Evolutionary conservation across 2,329 filamentous ascomycete genomes (phyloP).

Genomic region (Thielaviopsis ethacetica): DNA sequence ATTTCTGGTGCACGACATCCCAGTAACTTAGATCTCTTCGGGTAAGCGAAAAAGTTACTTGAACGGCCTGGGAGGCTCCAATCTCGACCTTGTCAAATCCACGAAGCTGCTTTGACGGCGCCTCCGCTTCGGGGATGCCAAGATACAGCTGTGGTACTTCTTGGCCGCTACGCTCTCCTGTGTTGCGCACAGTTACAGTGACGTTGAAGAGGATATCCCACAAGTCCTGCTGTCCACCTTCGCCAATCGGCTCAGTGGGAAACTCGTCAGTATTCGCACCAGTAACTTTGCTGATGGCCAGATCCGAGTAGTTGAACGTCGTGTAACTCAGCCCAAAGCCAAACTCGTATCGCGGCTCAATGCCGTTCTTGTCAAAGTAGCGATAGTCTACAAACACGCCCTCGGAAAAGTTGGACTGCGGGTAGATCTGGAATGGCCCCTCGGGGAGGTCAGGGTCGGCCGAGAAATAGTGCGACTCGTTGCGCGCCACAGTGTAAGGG

Average conservation of each 20-base stretch:
- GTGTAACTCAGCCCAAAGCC: constrained; percentile 42
- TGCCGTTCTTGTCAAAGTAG: constrained; percentile 31
- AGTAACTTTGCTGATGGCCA: constrained; percentile 21
- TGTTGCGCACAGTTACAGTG: constrained; percentile 25
- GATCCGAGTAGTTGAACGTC: constrained; percentile 30
- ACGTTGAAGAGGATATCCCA: constrained; percentile 29
- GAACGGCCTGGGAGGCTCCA: constrained; percentile 25
- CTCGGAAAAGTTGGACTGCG: constrained; percentile 35
- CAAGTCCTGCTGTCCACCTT: constrained; percentile 30
- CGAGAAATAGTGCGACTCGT: constrained; percentile 37
- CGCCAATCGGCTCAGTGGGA: constrained; percentile 23
- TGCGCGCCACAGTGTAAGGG: constrained; percentile 43
- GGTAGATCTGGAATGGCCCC: constrained; percentile 34
- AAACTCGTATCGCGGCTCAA: constrained; percentile 37
- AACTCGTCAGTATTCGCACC: constrained; percentile 19
- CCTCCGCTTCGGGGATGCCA: constrained; percentile 23
- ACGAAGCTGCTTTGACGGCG: constrained; percentile 42
- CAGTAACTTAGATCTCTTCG: constrained; percentile 51
- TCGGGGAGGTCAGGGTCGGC: constrained; percentile 35
- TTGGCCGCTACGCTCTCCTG: constrained; percentile 24
- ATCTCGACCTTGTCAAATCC: constrained; percentile 48
- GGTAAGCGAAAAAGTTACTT: constrained; percentile 35
- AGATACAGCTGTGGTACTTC: constrained; percentile 35
- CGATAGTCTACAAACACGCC: constrained; percentile 38
- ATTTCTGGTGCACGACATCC: constrained; percentile 45